Evolutionary conservation across 2,329 filamentous ascomycete genomes (phyloP).

Genomic region (Eutypella sp.): DNA sequence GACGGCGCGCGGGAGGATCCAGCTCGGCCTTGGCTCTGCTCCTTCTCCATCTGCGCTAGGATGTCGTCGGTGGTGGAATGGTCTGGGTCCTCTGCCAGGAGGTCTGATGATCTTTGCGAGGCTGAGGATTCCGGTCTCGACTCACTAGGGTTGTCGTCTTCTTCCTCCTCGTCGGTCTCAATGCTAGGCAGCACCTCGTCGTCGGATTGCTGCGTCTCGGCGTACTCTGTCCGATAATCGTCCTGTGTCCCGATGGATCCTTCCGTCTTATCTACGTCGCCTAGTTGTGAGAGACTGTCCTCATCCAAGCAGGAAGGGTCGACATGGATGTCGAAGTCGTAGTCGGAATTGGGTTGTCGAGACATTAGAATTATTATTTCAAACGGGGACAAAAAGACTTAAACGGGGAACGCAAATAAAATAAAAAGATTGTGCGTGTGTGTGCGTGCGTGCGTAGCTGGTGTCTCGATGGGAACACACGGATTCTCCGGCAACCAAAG

Average conservation of each 20-base stretch:
- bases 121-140: slow-evolving; percentile 9
- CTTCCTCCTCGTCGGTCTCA: slow-evolving; percentile 11
- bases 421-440: too few relatives aligned
- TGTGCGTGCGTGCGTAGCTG: too few relatives aligned
- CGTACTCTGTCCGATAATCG: too few relatives aligned
- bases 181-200: slow-evolving; percentile 16
- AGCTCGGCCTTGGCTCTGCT: slow-evolving; percentile 22
- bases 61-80: slow-evolving; percentile 48
- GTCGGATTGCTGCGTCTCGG: too few relatives aligned
- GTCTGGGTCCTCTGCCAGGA: slow-evolving; percentile 49
- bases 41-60: slow-evolving; percentile 40
- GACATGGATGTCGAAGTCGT: slow-evolving; percentile 45
- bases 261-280: slow-evolving; percentile 5
- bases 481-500: background rate
- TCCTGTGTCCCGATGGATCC: background rate
- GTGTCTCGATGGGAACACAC: too few relatives aligned
- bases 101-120: slow-evolving; percentile 31
- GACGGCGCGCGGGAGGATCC: slow-evolving; percentile 18
- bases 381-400: background rate
- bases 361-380: slow-evolving; percentile 16
- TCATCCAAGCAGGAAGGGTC: slow-evolving; percentile 42
- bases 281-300: slow-evolving; percentile 12
- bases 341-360: slow-evolving; percentile 23
- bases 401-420: too few relatives aligned
- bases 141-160: slow-evolving; percentile 3